Evolutionary conservation across 257 asterid genomes (phyloP), one percentile per base, ranked within the genome.

Genomic region (Haberlea rhodopensis): DNA sequence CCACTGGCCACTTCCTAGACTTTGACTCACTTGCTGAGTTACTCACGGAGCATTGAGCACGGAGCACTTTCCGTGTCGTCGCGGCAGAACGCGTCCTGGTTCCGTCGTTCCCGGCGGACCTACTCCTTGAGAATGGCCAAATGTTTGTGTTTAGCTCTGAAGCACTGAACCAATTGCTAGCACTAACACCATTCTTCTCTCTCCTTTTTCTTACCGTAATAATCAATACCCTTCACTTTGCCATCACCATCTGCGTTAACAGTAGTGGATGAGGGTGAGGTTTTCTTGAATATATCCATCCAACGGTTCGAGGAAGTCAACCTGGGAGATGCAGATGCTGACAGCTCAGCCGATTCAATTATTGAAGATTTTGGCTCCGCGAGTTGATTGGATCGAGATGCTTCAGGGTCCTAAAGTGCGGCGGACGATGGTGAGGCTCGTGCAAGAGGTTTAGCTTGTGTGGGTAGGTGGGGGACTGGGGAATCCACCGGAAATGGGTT

Each of bases 31-130:
- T 95, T 0, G 82, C 78, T 0, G 97, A 92, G 85, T 92, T 92
- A 16, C 98, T 89, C 77, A 97, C 46, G n/a, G 97, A 89, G n/a
- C n/a, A n/a, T n/a, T n/a, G n/a, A n/a, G 71, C 98, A 92, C 51
- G 98, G 97, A 19, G 97, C 97, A 66, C 97, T 89, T 87, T 92
- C 78, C 98, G 81, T 6, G 21, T 11, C 23, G 79, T 46, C 37
- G 78, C 70, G 72, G 83, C 63, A 51, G 87, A 40, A 16, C 92
- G 74, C 5, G 89, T 91, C 79, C 95, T 81, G 6, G 63, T n/a
- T n/a, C n/a, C n/a, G n/a, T n/a, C n/a, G 34, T 82, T 92, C 2
- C 98, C 98, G 72, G 98, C 94, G 59, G 98, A 92, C 80, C 95
- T 92, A 62, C 96, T 89, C 83, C 98, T 75, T 0, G 86, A 73